A percentile compares a stretch with the other conserved stretches of the same genome.
phyloP scores from a whole-genome alignment of 148 eudicot genomes.

The Rhododendron vialii region DNA sequence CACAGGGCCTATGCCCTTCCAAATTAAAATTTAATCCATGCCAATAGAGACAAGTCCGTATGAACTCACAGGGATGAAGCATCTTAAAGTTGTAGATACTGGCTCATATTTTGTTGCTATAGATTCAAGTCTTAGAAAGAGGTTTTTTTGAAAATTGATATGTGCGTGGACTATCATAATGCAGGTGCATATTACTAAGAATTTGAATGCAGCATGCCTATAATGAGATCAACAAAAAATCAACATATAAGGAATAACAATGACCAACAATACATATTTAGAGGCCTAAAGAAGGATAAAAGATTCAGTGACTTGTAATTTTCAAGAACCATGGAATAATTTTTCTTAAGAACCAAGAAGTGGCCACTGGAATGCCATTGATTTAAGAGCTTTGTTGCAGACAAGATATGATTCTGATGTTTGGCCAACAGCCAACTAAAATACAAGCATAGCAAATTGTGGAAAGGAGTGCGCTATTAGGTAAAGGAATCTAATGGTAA shows the following conservation, averaged over 20 bases:
- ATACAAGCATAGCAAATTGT: neutral
- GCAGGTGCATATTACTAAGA: neutral
- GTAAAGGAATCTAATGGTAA: neutral
- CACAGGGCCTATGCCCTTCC: neutral
- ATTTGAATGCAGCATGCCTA: neutral
- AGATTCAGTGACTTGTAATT: neutral
- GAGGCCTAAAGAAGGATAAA: neutral
- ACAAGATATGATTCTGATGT: neutral
- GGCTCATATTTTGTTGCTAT: neutral
- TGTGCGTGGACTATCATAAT: neutral
- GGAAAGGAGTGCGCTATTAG: neutral
- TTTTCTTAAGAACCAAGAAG: neutral
- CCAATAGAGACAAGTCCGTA: neutral
- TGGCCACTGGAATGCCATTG: neutral
- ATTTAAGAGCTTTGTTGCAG: neutral
- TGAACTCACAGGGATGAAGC: neutral
- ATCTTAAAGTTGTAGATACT: neutral
- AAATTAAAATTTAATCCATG: neutral
- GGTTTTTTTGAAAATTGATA: neutral
- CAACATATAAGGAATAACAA: neutral
- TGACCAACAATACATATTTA: neutral
- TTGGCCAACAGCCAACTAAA: neutral
- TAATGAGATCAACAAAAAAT: neutral
- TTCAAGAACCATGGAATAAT: neutral
- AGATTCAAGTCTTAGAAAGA: neutral